Evolutionary conservation across 2,329 filamentous ascomycete genomes (phyloP).

Genomic region (Cladophialophora yegresii): DNA sequence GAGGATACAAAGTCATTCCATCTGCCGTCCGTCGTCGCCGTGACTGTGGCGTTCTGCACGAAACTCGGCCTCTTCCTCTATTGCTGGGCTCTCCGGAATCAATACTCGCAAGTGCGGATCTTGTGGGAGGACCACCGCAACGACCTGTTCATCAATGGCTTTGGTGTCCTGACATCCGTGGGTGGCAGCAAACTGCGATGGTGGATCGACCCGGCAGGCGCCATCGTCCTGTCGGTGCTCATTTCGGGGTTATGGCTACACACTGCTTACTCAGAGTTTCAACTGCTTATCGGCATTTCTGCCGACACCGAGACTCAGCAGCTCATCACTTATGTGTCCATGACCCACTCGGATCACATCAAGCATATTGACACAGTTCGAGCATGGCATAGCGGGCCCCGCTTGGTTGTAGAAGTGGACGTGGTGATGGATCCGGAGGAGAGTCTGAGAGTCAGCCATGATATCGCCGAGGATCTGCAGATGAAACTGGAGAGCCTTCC

Average conservation of each 20-base stretch:
- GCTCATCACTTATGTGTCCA: constrained; percentile 92
- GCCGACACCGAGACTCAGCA: constrained; percentile 84
- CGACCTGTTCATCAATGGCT: constrained; percentile 93
- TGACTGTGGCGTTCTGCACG: constrained; percentile 78
- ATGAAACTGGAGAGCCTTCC: constrained; percentile 90
- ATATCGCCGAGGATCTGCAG: constrained; percentile 91
- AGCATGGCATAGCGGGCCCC: constrained; percentile 84
- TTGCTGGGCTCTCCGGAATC: constrained; percentile 86
- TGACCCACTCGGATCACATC: constrained; percentile 82
- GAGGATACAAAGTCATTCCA: constrained; percentile 67
- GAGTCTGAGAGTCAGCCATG: constrained; percentile 77
- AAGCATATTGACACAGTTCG: constrained; percentile 90
- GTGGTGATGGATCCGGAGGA: constrained; percentile 83
- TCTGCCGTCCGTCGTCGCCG: constrained; percentile 80
- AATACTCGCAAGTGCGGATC: constrained; percentile 88
- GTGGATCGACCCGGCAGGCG: constrained; percentile 95
- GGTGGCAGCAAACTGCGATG: constrained; percentile 83
- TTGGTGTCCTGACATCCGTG: constrained; percentile 88
- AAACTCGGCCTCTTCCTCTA: constrained; percentile 85
- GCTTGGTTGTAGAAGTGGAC: constrained; percentile 92
- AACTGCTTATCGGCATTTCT: constrained; percentile 85
- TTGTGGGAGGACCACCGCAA: constrained; percentile 97
- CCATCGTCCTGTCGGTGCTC: constrained; percentile 76
- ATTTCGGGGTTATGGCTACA: constrained; percentile 79
- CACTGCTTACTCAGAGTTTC: constrained; percentile 85